Base-by-base conservation (phyloP, 2,329 filamentous ascomycete genomes). In the Alternaria sp. region DNA sequence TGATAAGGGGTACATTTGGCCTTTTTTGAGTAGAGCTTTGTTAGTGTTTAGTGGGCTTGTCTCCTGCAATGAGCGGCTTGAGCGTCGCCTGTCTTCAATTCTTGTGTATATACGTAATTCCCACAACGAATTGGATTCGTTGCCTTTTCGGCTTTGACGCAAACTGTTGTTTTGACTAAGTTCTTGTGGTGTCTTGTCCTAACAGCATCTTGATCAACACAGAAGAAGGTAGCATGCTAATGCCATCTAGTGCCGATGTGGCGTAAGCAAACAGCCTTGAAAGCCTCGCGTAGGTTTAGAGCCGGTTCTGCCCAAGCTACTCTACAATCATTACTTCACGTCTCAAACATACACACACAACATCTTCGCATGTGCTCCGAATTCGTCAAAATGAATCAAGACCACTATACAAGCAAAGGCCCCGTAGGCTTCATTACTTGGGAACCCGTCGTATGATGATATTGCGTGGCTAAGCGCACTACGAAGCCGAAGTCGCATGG, bases 61-160 rank as follows among this genome's bases (percentile, higher is more conserved):
- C 38, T 64, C 64, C 24, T 53, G 30, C 28, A 22, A 44, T 24
- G 28, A 41, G 49, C 48, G 48, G 51, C 57, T 51, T 59, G 41
- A 56, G 57, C 34, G 61, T 49, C 51, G 53, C 46, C 44, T 38
- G 26, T 44, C 30, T 65, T 64, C 59, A 28, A 62, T 68, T 65
- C 57, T 63, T 44, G 38, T 67, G 61, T 70, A 67, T 34, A 70
- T 65, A 68, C 59, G 36, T 57, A 55, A 43, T 26, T 14, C 9
- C 16, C 39, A 55, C 42, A 38, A 57, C 54, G 52, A 51, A 36
- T 57, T 54, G 54, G 28, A 47, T 47, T 38, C 43, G 54, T 54
- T 38, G 41, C 48, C 47, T 55, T 61, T 62, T 55, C 41, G 24
- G 49, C 44, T 54, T 61, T 22, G 24, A 32, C 20, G 30, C 18